A percentile compares a stretch with the other conserved stretches of the same genome.
Evolutionary conservation across 805 yeast species (phyloP).

Genomic region (Saccharomycopsis babjevae): DNA sequence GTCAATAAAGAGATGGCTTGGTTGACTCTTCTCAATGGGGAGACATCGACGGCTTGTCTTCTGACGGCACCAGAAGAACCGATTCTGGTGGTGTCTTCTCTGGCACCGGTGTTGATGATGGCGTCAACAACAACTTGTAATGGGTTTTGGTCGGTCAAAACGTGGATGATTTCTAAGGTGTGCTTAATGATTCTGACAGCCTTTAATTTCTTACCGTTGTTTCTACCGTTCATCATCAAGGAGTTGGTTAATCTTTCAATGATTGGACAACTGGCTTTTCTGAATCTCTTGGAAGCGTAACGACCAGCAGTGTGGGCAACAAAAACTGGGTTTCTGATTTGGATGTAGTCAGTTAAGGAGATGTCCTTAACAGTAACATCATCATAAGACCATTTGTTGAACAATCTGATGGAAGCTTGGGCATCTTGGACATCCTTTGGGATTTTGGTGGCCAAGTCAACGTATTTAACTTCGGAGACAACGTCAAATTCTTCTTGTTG

Average conservation of each 20-base stretch:
- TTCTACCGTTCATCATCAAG: slow-evolving; percentile 99
- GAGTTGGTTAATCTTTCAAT: slow-evolving; percentile 99
- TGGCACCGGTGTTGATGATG: slow-evolving; percentile 99
- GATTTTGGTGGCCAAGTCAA: slow-evolving; percentile 87
- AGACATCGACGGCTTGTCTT: slow-evolving; percentile 99
- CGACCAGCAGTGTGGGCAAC: slow-evolving; percentile 99
- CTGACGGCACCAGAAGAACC: slow-evolving; percentile 99
- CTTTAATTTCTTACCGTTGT: slow-evolving; percentile 99
- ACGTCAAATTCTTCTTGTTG: slow-evolving; percentile 53
- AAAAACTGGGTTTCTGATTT: slow-evolving; percentile 94
- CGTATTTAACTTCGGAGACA: slow-evolving; percentile 75
- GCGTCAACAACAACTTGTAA: slow-evolving; percentile 98
- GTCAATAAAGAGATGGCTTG: slow-evolving; percentile 97
- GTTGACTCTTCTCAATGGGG: slow-evolving; percentile 99
- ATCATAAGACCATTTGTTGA: slow-evolving; percentile 99
- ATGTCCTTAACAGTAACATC: slow-evolving; percentile 96
- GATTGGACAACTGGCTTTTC: slow-evolving; percentile 99
- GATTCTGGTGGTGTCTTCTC: slow-evolving; percentile 99
- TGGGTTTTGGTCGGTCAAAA: slow-evolving; percentile 98
- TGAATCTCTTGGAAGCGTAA: slow-evolving; percentile 98
- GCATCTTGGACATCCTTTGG: slow-evolving; percentile 96
- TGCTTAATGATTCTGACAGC: slow-evolving; percentile 99
- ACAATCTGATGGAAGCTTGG: slow-evolving; percentile 90
- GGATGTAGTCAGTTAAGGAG: slow-evolving; percentile 96
- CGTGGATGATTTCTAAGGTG: slow-evolving; percentile 95